phyloP scores from a whole-genome alignment of 495 filamentous ascomycete genomes.

The Penicillium cataractarum region DNA sequence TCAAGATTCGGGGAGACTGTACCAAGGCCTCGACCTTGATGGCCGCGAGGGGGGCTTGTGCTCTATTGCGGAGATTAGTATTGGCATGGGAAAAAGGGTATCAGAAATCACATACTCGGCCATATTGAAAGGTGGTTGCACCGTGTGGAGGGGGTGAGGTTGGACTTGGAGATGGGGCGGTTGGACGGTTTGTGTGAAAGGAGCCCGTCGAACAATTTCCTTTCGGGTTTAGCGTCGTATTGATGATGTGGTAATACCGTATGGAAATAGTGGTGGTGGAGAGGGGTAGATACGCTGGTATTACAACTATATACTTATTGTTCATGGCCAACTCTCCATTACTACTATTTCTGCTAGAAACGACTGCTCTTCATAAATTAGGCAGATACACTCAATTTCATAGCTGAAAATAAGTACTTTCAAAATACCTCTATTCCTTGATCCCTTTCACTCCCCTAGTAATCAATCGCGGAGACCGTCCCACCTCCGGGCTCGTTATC shows the following conservation, averaged over 20 bases:
- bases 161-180: slow-evolving; percentile 28
- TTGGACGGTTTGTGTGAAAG: slow-evolving; percentile 51
- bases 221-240: slow-evolving; percentile 30
- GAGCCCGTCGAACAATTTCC: slow-evolving; percentile 27
- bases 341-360: background rate
- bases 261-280: background rate
- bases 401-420: background rate
- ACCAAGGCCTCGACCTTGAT: slow-evolving; percentile 87
- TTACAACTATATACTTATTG: background rate
- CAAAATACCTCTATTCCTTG: background rate
- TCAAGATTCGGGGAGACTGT: slow-evolving; percentile 39
- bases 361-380: too few relatives aligned
- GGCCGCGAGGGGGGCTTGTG: slow-evolving; percentile 66
- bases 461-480: slow-evolving; percentile 13
- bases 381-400: background rate
- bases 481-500: slow-evolving; percentile 17
- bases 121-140: slow-evolving; percentile 46
- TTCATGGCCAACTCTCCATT: background rate
- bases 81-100: background rate
- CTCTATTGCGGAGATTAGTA: slow-evolving; percentile 24
- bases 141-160: slow-evolving; percentile 25
- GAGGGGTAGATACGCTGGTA: slow-evolving; percentile 29
- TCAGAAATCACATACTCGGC: slow-evolving; percentile 42
- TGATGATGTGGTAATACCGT: slow-evolving; percentile 6
- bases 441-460: background rate